Base-by-base conservation (phyloP, 1,139 yeast species). In the Torulaspora pretoriensis region DNA sequence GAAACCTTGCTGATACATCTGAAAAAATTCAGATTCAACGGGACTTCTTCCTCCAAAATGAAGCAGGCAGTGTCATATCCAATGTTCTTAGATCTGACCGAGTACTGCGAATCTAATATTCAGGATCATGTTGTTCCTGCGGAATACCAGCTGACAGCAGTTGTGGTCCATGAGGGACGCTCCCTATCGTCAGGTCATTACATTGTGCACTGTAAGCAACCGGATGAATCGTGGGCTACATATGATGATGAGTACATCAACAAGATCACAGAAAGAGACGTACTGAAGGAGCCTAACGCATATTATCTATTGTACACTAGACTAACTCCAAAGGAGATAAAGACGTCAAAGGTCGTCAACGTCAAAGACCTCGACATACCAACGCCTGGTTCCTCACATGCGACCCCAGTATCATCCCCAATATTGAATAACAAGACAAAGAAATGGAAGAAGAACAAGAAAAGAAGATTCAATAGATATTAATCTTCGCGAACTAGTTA, bases 161-260 rank as follows among this genome's bases (percentile, higher is more conserved):
- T 90, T 16, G 85, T 90, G 49, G 90, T 89, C 13, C 99, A 92
- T 63, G 96, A 88, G 60, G 98, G 98, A 32, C 75, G 97, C 51
- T 85, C 96, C 1, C 81, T 90, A 10, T 81, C 90, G 38, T 82
- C 94, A 6, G 99, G 99, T 4, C 99, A 92, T 66, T 92, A 92
- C 61, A 78, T 89, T 51, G 84, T 96, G 1, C 89, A 86, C 63
- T 87, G 96, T 61, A 78, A 85, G 51, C 96, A 90, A 63, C 96
- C 97, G 1, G 92, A 87, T 64, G 88, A 88, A 1, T 68, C 83
- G 1, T 92, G 98, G 98, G 82, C 88, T 27, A 83, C 90, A 8
- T 92, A 90, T 64, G 97, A 92, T 63, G 99, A 92, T 61, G 97
- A 92, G 59, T 80, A 82, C 59, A 81, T 88, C 53, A 84, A 86